phyloP scores from a whole-genome alignment of 108 stramenopile species.

The Nitzschia sp. region DNA sequence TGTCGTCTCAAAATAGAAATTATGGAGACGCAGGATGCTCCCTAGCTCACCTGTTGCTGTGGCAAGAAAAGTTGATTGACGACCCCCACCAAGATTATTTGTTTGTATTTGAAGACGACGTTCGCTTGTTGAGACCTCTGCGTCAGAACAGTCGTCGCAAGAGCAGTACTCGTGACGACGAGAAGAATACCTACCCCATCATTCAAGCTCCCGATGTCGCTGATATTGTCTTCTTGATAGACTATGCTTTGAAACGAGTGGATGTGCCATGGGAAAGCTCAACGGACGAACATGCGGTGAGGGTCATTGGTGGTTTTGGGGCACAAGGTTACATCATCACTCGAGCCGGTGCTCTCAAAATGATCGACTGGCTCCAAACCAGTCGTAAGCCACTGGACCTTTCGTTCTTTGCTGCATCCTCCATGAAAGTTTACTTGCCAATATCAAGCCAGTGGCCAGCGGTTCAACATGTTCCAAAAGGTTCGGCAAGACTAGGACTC shows the following conservation, averaged over 20 bases:
- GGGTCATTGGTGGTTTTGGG: conserved; percentile 2
- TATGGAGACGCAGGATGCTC: conserved; percentile 9
- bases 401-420: neutral
- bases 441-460: neutral
- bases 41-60: conserved; percentile 1
- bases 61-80: conserved; percentile 8
- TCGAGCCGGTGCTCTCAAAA: neutral
- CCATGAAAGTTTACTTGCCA: neutral
- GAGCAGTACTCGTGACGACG: neutral
- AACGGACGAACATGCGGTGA: neutral
- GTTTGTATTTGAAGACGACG: conserved; percentile 15
- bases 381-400: neutral
- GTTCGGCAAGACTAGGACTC: neutral
- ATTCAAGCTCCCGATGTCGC: conserved; percentile 3
- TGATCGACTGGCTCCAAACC: neutral
- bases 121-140: neutral
- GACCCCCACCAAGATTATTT: neutral
- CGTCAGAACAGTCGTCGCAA: neutral
- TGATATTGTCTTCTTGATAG: conserved; percentile 4
- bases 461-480: neutral
- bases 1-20: neutral
- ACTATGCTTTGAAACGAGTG: neutral
- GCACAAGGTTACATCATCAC: conserved; percentile 1
- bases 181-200: neutral
- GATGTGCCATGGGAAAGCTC: neutral